A percentile compares a stretch with the other conserved stretches of the same genome.
phyloP scores from a whole-genome alignment of 345 rosid species.

The Stellera chamaejasme region DNA sequence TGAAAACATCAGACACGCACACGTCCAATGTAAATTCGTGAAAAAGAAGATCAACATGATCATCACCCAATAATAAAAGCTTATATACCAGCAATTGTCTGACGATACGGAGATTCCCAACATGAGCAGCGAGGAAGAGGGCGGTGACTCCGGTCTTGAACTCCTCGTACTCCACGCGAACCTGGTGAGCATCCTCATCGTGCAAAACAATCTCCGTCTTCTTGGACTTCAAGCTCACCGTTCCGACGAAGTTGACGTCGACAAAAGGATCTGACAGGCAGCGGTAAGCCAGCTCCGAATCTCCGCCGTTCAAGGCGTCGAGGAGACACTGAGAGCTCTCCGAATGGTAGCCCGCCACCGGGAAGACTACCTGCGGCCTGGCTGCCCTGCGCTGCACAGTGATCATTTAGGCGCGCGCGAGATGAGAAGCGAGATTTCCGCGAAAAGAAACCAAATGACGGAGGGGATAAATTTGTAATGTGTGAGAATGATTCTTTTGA shows the following conservation, averaged over 20 bases:
- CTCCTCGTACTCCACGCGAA: conserved; percentile 43
- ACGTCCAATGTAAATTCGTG: background rate
- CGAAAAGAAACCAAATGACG: background rate
- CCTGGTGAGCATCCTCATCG: conserved; percentile 41
- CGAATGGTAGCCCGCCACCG: conserved; percentile 31
- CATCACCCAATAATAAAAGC: background rate
- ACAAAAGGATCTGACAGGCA: conserved; percentile 41
- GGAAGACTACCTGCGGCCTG: conserved; percentile 37
- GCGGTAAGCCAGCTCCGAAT: conserved; percentile 26
- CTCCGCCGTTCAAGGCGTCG: conserved; percentile 37
- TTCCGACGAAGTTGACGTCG: conserved; percentile 54
- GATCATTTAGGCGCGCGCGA: background rate
- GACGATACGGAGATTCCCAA: conserved; percentile 43
- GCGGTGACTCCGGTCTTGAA: conserved; percentile 61
- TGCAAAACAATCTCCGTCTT: conserved; percentile 39
- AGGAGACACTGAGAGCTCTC: conserved; percentile 54
- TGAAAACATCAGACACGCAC: conserved; percentile 16
- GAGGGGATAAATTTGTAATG: background rate
- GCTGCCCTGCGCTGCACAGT: conserved; percentile 4
- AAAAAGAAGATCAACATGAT: background rate
- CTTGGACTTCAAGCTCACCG: conserved; percentile 42
- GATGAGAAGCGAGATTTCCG: background rate
- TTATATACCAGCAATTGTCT: conserved; percentile 44
- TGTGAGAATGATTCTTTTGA: background rate
- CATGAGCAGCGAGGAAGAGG: conserved; percentile 53